Evolutionary conservation across 805 yeast species (phyloP), one percentile per base, ranked within the genome.

Genomic region (Teunomyces aglyptinius): DNA sequence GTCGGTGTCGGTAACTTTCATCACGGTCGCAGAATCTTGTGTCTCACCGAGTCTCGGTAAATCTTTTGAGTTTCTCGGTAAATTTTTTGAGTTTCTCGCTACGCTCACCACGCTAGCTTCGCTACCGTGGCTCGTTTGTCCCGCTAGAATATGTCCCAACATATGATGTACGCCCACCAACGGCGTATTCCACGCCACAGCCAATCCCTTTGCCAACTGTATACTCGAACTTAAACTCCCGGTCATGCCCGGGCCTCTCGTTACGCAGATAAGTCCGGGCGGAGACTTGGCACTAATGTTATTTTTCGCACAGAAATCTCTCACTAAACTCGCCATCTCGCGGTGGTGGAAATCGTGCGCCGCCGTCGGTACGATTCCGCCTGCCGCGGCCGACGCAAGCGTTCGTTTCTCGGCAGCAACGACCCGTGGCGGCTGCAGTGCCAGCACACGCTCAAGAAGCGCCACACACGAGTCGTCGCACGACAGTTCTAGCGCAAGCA

Each of bases 381-480:
- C 98, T 1, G 71, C 75, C 1, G 63, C 58, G 0, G 71, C 65
- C 5, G 94, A 87, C 58, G 87, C 75, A 15, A 92, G 69, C 0
- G 97, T 89, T 3, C 63, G 59, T 53, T 84, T 86, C 22, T 71
- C 54, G 49, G 91, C 89, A 19, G 75, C 81, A 2, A 88, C 44
- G 1, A 85, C 64, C 0, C 53, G 64, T 0, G 87, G 82, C 2
- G 78, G 68, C 20, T 61, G 54, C 1, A 60, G 54, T 1, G 55
- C 51, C 1, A 57, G 54, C 6, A 42, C 49, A 44, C 90, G 70
- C 33, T 84, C 83, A 2, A 91, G 60, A 6, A 92, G 67, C 0
- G 96, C 87, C 2, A 90, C 92, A 55, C 97, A 90, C 0, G 97
- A 80, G 64, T 94, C 99, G 64, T 94, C 99, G 61, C 99, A 94